These are phyloP conservation scores for Phialophora tarda DNA, from an alignment of 2,329 filamentous ascomycete species.

Conservation along the genomic window DNA sequence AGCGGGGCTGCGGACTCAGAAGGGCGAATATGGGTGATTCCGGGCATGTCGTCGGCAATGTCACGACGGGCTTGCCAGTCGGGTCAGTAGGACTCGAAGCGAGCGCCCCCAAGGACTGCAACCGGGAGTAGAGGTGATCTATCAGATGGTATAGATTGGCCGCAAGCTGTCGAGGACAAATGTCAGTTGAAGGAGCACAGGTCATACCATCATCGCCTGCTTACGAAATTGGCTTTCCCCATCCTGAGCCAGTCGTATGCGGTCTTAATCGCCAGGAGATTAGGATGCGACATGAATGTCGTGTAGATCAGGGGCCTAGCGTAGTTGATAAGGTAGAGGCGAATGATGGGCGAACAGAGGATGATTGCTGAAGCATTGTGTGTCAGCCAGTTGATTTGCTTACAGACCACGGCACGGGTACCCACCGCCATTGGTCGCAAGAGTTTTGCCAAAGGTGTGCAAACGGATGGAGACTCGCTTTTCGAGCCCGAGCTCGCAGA, in stretches of 20 bases:
- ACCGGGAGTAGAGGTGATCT: slow-evolving; percentile 51
- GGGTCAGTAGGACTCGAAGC: slow-evolving; percentile 44
- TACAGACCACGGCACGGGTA: slow-evolving; percentile 11
- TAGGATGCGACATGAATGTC: slow-evolving; percentile 68
- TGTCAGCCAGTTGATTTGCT: not conserved
- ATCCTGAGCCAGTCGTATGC: slow-evolving; percentile 63
- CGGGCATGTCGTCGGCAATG: slow-evolving; percentile 45
- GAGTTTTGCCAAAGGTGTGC: slow-evolving; percentile 61
- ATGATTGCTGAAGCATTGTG: slow-evolving; percentile 59
- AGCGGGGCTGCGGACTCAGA: slow-evolving; percentile 63
- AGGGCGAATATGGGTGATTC: slow-evolving; percentile 70
- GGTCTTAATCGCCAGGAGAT: slow-evolving; percentile 63
- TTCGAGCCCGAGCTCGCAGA: slow-evolving; percentile 58
- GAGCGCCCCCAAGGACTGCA: slow-evolving; percentile 48
- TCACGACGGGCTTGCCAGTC: slow-evolving; percentile 42
- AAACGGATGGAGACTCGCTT: slow-evolving; percentile 56
- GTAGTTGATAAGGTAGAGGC: slow-evolving; percentile 75
- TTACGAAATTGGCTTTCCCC: slow-evolving; percentile 56
- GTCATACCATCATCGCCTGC: slow-evolving; percentile 20
- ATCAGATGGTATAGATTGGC: slow-evolving; percentile 57
- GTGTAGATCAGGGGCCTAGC: slow-evolving; percentile 77
- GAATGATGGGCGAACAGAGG: slow-evolving; percentile 64
- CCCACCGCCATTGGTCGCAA: slow-evolving; percentile 69
- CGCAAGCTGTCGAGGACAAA: slow-evolving; percentile 45
- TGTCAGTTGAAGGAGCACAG: slow-evolving; percentile 30